Percentiles rank a stretch among this genome's conserved stretches.
phyloP scores from a whole-genome alignment of 2,329 filamentous ascomycete species.

The Aspergillus latus region DNA sequence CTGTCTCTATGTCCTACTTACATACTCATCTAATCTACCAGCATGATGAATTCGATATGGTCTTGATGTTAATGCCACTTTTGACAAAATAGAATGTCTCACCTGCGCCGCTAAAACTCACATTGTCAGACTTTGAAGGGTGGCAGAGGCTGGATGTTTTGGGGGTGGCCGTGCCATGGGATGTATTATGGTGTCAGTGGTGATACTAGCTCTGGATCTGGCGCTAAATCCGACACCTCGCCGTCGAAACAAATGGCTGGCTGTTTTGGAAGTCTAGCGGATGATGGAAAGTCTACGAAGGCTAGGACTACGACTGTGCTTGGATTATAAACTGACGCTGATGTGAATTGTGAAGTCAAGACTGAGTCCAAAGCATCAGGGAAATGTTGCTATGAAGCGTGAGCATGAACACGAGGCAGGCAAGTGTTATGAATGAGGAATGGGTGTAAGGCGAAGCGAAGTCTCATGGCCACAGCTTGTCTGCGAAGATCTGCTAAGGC shows the following conservation, averaged over 20 bases:
- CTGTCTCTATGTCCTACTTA: not conserved
- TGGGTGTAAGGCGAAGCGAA: no score
- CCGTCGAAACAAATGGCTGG: no score
- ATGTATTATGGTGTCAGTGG: no score
- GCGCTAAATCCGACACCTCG: no score
- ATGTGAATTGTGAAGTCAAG: slow-evolving; percentile 2
- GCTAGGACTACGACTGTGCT: no score
- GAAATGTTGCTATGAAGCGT: not conserved
- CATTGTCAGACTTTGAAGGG: not conserved
- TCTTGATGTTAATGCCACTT: not conserved
- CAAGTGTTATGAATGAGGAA: no score
- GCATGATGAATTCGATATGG: not conserved
- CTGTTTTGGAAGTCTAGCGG: no score
- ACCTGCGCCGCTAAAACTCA: slow-evolving; percentile 6
- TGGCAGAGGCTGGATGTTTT: not conserved
- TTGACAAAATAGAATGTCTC: not conserved
- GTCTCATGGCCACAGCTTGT: no score
- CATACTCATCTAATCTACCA: no score
- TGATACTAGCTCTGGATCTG: not conserved
- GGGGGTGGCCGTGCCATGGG: not conserved
- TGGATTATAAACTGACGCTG: not conserved
- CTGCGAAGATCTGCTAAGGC: no score
- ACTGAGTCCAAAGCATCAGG: not conserved
- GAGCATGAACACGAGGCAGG: not conserved
- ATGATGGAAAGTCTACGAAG: no score